phyloP scores from a whole-genome alignment of 805 yeast genomes.

The Metschnikowia bowlesiae region DNA sequence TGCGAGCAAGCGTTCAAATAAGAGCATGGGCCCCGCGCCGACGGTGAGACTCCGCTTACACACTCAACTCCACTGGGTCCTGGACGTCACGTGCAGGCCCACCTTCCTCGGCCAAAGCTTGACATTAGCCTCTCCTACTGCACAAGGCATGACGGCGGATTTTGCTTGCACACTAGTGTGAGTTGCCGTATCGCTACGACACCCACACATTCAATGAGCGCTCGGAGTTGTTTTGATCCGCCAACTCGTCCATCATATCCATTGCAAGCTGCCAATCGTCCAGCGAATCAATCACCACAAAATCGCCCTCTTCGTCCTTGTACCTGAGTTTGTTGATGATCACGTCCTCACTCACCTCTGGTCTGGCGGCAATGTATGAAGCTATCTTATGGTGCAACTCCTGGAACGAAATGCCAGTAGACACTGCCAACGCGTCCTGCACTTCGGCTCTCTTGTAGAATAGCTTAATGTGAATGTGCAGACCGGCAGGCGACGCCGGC shows the following conservation, averaged over 20 bases:
- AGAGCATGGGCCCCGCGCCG: too few species aligned
- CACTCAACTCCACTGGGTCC: too few species aligned
- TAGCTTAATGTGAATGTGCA: conserved; percentile 23
- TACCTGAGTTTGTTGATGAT: conserved; percentile 58
- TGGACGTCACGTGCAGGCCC: too few species aligned
- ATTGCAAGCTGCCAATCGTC: conserved; percentile 88
- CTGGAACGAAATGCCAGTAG: conserved; percentile 29
- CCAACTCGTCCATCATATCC: conserved; percentile 47
- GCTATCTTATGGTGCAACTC: conserved; percentile 67
- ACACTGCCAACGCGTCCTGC: conserved; percentile 24
- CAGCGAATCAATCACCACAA: conserved; percentile 74
- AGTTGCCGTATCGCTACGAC: conserved; percentile 17
- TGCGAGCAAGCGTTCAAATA: too few species aligned
- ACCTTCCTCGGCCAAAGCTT: too few species aligned
- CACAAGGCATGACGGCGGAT: too few species aligned
- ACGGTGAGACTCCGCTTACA: too few species aligned
- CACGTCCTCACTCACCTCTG: conserved; percentile 53
- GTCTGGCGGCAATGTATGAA: conserved; percentile 41
- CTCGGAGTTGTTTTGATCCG: conserved; percentile 16
- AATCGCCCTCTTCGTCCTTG: conserved; percentile 94
- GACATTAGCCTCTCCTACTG: too few species aligned
- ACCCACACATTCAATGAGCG: conserved; percentile 39
- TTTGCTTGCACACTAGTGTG: too few species aligned
- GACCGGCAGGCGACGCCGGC: conserved; percentile 8
- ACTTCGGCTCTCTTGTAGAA: conserved; percentile 32